Evolutionary conservation across 345 rosid species (phyloP), one percentile per base, ranked within the genome.

Genomic region (Eutrema yunnanense): DNA sequence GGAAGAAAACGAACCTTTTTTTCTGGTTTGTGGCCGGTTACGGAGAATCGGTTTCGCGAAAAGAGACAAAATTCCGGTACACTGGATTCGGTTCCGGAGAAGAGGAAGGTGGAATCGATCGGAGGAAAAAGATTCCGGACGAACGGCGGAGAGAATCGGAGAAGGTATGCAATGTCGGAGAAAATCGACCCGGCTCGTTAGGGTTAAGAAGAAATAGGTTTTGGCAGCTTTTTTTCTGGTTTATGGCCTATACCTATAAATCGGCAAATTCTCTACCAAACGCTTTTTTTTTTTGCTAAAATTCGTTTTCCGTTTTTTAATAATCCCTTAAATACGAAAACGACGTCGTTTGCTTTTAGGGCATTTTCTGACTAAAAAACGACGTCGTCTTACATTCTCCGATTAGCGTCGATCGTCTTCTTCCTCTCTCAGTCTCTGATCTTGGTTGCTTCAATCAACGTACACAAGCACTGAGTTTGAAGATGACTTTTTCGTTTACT

Each of bases 181-280:
- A 9, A 74, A 66, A 3, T 44, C 0, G 54, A 74, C 56, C 73
- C 54, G 73, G 67, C 68, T 19, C 61, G 67, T 67, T 62, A 59
- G 73, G 78, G 68, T 74, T 59, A 9, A 22, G 46, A 6, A 49
- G 43, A 65, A 65, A 37, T 63, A 74, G 58, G 78, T 74, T 16
- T 74, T 2, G 73, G 73, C 78, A 67, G 78, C 73, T 59, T 66
- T 59, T 19, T 66, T 74, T 41, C 78, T 74, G 78, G 78, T 73
- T 73, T 74, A 60, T 56, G 58, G 27, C 67, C 41, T 6, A 22
- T 22, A 22, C 22, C 22, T 62, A 72, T 34, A 74, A 74, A 63
- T 50, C 70, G 40, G 51, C 69, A 38, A 27, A 9, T n/a, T 6
- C 37, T 22, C 19, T 65, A 71, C 68, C 61, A 60, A 61, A 61